These are phyloP conservation scores for Leptographium galeiforme DNA, from an alignment of 2,329 filamentous ascomycete species.

Conservation along the genomic window DNA sequence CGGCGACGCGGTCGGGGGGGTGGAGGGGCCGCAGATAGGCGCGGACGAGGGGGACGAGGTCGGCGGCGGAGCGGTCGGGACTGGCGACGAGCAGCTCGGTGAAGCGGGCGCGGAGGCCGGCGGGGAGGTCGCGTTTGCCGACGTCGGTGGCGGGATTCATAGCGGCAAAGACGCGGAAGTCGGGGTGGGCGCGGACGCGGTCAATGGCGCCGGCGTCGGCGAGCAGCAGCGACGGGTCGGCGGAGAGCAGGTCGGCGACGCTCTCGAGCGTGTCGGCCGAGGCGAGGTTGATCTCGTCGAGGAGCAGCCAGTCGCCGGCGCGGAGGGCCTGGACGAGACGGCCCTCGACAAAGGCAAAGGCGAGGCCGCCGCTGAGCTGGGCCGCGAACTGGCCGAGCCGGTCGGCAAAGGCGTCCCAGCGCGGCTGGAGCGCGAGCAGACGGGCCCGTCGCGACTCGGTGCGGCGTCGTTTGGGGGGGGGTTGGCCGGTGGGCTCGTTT, in stretches of 20 bases:
- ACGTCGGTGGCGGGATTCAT: constrained; percentile 99
- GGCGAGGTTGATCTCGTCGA: constrained; percentile 95
- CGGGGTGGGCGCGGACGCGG: constrained; percentile 73
- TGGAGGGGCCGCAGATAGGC: constrained; percentile 66
- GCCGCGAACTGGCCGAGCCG: constrained; percentile 68
- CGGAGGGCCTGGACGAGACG: constrained; percentile 92
- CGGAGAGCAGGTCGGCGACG: constrained; percentile 72
- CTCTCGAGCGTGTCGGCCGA: constrained; percentile 91
- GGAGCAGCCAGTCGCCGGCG: constrained; percentile 91
- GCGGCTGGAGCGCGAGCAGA: constrained; percentile 40
- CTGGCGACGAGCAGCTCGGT: constrained; percentile 91
- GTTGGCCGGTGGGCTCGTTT: constrained; percentile 20
- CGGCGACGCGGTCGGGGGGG: constrained; percentile 58
- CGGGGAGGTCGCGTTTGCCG: constrained; percentile 85
- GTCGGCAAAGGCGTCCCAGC: constrained; percentile 70
- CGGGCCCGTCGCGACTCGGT: constrained; percentile 41
- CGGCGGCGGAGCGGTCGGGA: constrained; percentile 75
- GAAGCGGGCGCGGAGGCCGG: constrained; percentile 80
- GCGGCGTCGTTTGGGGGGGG: constrained; percentile 23
- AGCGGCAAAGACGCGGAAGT: constrained; percentile 92
- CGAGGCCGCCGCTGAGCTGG: constrained; percentile 67
- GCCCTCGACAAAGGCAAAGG: constrained; percentile 91
- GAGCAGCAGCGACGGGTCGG: constrained; percentile 68
- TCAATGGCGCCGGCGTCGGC: constrained; percentile 92
- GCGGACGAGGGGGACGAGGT: constrained; percentile 76